A percentile compares a stretch with the other conserved stretches of the same genome.
Evolutionary conservation across 2,329 filamentous ascomycete species (phyloP).

Genomic region (Amauroascus verrucosus): DNA sequence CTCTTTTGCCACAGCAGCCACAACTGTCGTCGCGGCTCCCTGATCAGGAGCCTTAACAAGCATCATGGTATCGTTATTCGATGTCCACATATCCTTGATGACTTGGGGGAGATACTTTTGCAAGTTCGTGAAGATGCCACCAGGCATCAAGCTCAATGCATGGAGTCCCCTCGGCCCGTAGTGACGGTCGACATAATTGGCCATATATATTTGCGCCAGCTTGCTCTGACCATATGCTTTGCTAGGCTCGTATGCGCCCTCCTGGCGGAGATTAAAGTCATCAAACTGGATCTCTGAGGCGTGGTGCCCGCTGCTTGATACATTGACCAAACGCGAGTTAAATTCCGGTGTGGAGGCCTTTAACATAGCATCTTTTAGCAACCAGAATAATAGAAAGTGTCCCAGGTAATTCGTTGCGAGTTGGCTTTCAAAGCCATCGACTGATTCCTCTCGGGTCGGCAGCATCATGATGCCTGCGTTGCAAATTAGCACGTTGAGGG

Average conservation of each 20-base stretch:
- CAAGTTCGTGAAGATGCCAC: conserved; percentile 4
- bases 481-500: conserved; percentile 36
- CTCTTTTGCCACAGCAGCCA: neutral
- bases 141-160: conserved; percentile 29
- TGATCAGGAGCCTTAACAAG: neutral
- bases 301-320: conserved; percentile 39
- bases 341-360: conserved; percentile 26
- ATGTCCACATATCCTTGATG: neutral
- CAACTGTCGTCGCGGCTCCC: neutral
- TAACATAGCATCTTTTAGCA: conserved; percentile 31
- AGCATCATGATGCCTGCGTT: conserved; percentile 28
- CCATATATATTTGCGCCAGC: conserved; percentile 43
- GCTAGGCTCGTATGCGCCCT: conserved; percentile 29
- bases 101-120: neutral
- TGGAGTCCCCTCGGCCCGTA: conserved; percentile 40
- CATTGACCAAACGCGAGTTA: conserved; percentile 39
- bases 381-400: conserved; percentile 45
- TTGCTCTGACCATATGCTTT: conserved; percentile 43
- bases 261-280: conserved; percentile 32
- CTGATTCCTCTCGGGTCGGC: neutral
- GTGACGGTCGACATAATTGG: conserved; percentile 43
- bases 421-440: conserved; percentile 36
- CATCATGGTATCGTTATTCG: neutral
- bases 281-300: conserved; percentile 25
- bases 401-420: conserved; percentile 45